These are phyloP conservation scores for Trametes punicea DNA, from an alignment of 768 basidiomycete species.

Conservation along the genomic window DNA sequence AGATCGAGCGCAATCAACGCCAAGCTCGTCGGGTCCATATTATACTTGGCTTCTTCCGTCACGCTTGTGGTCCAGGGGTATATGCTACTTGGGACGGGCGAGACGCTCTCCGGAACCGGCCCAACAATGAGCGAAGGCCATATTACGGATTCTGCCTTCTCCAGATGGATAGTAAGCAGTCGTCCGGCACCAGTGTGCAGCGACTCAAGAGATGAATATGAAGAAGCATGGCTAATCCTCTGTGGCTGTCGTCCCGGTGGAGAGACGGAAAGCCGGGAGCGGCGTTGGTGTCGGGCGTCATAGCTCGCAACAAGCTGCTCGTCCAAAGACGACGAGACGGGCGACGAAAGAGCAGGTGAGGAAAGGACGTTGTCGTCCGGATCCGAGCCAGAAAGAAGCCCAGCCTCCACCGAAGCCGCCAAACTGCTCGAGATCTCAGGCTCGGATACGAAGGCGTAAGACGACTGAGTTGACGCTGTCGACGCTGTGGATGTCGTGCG, in stretches of 20 bases:
- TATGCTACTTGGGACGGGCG: slow-evolving; percentile 44
- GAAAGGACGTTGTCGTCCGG: slow-evolving; percentile 54
- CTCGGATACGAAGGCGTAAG: slow-evolving; percentile 80
- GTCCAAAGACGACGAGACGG: slow-evolving; percentile 56
- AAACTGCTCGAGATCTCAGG: slow-evolving; percentile 83
- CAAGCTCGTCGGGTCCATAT: slow-evolving; percentile 85
- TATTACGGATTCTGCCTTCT: slow-evolving; percentile 75
- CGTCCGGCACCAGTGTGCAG: slow-evolving; percentile 57
- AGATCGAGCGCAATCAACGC: slow-evolving; percentile 68
- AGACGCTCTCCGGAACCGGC: slow-evolving; percentile 61
- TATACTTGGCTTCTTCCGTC: slow-evolving; percentile 57
- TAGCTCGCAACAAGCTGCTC: slow-evolving; percentile 22
- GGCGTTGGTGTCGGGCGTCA: slow-evolving; percentile 12
- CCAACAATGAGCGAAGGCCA: slow-evolving; percentile 83
- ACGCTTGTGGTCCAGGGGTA: slow-evolving; percentile 46
- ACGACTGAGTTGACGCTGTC: slow-evolving; percentile 74
- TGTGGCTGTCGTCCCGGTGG: slow-evolving; percentile 13
- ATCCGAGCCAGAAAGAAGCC: slow-evolving; percentile 55
- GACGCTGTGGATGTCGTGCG: slow-evolving; percentile 75
- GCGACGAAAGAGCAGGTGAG: slow-evolving; percentile 62
- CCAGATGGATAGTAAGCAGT: slow-evolving; percentile 73
- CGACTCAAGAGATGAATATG: slow-evolving; percentile 76
- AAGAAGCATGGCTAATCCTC: slow-evolving; percentile 56
- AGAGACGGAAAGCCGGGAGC: slow-evolving; percentile 14
- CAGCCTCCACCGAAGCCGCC: slow-evolving; percentile 76